These are phyloP conservation scores for Limonium bicolor DNA, from an alignment of 148 eudicot genomes.

Conservation along the genomic window DNA sequence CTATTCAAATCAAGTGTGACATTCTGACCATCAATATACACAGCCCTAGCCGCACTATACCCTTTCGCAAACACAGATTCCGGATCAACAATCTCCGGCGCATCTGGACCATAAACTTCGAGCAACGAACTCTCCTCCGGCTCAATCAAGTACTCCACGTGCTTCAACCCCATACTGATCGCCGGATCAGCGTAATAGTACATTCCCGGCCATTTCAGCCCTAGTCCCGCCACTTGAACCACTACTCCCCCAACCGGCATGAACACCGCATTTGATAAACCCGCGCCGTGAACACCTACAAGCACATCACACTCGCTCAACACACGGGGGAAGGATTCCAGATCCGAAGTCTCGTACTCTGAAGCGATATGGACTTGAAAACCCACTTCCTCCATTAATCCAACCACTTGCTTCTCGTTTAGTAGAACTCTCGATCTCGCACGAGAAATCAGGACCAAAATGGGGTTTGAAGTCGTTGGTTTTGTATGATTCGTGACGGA, in stretches of 20 bases:
- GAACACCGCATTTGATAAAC: constrained; percentile 11
- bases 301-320: constrained; percentile 11
- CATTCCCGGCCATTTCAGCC: constrained; percentile 12
- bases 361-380: constrained; percentile 18
- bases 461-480: neutral
- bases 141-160: constrained; percentile 22
- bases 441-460: constrained; percentile 18
- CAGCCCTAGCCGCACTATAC: constrained; percentile 9
- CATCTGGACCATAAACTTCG: constrained; percentile 10
- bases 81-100: constrained; percentile 18
- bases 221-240: constrained; percentile 8
- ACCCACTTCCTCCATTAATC: constrained; percentile 13
- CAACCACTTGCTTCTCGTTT: constrained; percentile 14
- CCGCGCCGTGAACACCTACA: constrained; percentile 19
- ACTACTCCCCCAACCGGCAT: constrained; percentile 12
- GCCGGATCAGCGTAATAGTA: constrained; percentile 20
- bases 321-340: constrained; percentile 1
- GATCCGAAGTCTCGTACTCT: constrained; percentile 6
- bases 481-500: constrained; percentile 11
- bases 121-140: constrained; percentile 22
- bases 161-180: constrained; percentile 19
- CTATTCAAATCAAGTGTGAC: constrained; percentile 24
- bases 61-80: constrained; percentile 8
- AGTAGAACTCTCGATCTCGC: constrained; percentile 11
- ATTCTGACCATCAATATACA: constrained; percentile 27